Percentiles rank a stretch among this genome's conserved stretches.
Conservation (phyloP, 768 basidiomycete species). For the Boletellus sp. region DNA sequence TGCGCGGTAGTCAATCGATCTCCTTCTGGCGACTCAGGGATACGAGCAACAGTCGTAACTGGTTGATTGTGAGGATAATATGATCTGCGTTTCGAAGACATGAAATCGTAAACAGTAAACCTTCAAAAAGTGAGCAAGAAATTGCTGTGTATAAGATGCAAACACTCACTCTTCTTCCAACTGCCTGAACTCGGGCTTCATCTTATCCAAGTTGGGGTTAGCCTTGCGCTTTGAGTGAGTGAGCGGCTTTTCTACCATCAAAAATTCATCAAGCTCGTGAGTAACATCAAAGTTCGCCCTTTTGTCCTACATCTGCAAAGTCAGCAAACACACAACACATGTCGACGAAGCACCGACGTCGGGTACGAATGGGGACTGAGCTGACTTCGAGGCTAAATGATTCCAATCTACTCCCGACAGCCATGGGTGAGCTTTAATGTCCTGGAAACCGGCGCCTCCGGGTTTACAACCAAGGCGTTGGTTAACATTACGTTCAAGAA, state of each 20-base stretch:
- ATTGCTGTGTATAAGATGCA: not conserved
- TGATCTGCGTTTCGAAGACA: slow-evolving; percentile 64
- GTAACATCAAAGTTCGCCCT: slow-evolving; percentile 98
- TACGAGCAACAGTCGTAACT: slow-evolving; percentile 32
- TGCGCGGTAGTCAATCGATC: slow-evolving; percentile 29
- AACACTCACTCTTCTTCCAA: slow-evolving; percentile 84
- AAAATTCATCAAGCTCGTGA: slow-evolving; percentile 94
- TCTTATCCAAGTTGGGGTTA: slow-evolving; percentile 77
- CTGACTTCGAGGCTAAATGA: slow-evolving; percentile 61
- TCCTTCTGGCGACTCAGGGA: slow-evolving; percentile 25
- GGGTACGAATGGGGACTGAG: slow-evolving; percentile 82
- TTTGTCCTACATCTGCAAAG: slow-evolving; percentile 58
- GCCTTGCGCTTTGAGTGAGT: slow-evolving; percentile 91
- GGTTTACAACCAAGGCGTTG: slow-evolving; percentile 79
- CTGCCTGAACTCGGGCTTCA: slow-evolving; percentile 88
- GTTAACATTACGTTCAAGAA: slow-evolving; percentile 78
- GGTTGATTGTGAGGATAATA: slow-evolving; percentile 88
- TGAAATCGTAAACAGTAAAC: slow-evolving; percentile 88
- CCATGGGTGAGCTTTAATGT: slow-evolving; percentile 84
- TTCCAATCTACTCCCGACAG: slow-evolving; percentile 81
- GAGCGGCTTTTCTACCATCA: slow-evolving; percentile 97
- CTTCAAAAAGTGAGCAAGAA: slow-evolving; percentile 38
- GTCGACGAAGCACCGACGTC: slow-evolving; percentile 60
- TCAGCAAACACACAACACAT: not conserved
- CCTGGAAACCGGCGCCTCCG: slow-evolving; percentile 66